A percentile compares a stretch with the other conserved stretches of the same genome.
phyloP scores from a whole-genome alignment of 2,329 filamentous ascomycete species.

The Hortaea sp. region DNA sequence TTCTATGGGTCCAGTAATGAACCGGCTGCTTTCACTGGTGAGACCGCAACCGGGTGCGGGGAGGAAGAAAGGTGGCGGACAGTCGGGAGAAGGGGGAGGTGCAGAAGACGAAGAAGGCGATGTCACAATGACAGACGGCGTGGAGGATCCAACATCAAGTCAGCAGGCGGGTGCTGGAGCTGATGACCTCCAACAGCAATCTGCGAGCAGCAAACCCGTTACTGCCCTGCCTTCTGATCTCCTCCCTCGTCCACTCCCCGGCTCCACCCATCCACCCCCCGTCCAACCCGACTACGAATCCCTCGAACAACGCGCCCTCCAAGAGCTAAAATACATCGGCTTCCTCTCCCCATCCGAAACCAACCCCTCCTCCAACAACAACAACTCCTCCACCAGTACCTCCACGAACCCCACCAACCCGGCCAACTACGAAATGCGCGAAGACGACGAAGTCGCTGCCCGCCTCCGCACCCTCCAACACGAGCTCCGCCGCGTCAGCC shows the following conservation, averaged over 20 bases:
- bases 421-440: conserved; percentile 78
- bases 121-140: conserved; percentile 29
- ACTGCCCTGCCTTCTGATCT: conserved; percentile 50
- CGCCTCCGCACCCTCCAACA: conserved; percentile 77
- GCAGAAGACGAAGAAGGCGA: conserved; percentile 38
- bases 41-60: conserved; percentile 53
- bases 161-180: conserved; percentile 12
- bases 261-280: conserved; percentile 17
- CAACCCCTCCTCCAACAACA: conserved; percentile 55
- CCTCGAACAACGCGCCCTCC: conserved; percentile 82
- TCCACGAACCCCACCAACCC: conserved; percentile 40
- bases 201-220: conserved; percentile 43
- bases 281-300: conserved; percentile 68
- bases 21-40: conserved; percentile 69
- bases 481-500: conserved; percentile 70
- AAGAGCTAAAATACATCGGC: conserved; percentile 83
- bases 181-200: conserved; percentile 1
- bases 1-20: conserved; percentile 76
- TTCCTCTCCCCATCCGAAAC: conserved; percentile 55
- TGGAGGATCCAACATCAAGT: conserved; percentile 30
- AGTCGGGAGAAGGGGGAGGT: conserved; percentile 34
- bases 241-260: conserved; percentile 20
- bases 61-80: conserved; percentile 32
- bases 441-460: conserved; percentile 87
- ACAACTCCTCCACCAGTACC: conserved; percentile 63